Base-by-base conservation (phyloP, 768 basidiomycete species). In the Tephrocybe sp. region DNA sequence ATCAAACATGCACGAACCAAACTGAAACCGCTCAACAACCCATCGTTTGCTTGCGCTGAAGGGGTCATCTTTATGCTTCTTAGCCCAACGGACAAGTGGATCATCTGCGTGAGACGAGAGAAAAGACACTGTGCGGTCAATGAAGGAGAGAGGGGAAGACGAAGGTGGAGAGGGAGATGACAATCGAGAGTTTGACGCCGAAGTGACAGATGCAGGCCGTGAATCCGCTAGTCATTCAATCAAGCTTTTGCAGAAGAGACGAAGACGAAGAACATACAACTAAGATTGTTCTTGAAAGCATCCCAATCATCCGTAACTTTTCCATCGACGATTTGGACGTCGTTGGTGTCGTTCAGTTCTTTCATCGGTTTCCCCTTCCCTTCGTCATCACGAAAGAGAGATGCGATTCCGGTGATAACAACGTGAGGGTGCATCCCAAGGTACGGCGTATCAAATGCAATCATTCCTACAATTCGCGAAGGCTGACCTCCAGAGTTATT, bases 371-470 rank as follows among this genome's bases (percentile, higher is more conserved):
- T 63, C 45, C 42, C 64, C 48, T 45, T 60, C 47, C 56, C 59
- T 28, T 59, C 58, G 9, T 63, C 57, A 6, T 70, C 64, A 6
- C 58, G 70, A n/a, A 82, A 65, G 6, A 83, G 62, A 3, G 79
- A 80, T 4, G 79, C 78, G 31, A 83, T 72, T 1, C 82, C 82
- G 47, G 69, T 78, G 52, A 81, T 63, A 11, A 82, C 75, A 39
- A 83, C 80, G 52, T 82, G 82, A 0, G 82, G 82, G 52, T 83
- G 82, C 78, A 83, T 79, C 5, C 80, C 80, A 9, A 83, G 72
- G 52, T 73, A 82, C 12, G 82, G 82, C 1, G 75, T 77, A 59
- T 83, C 82, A 55, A 81, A 82, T 5, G 79, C 79, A n/a, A 83
- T 55, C 15, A 83, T 60, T 15, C 77, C 82, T 2, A 80, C 55